Conservation (phyloP, 306 rosid genomes). For the Ziziphus jujuba region DNA sequence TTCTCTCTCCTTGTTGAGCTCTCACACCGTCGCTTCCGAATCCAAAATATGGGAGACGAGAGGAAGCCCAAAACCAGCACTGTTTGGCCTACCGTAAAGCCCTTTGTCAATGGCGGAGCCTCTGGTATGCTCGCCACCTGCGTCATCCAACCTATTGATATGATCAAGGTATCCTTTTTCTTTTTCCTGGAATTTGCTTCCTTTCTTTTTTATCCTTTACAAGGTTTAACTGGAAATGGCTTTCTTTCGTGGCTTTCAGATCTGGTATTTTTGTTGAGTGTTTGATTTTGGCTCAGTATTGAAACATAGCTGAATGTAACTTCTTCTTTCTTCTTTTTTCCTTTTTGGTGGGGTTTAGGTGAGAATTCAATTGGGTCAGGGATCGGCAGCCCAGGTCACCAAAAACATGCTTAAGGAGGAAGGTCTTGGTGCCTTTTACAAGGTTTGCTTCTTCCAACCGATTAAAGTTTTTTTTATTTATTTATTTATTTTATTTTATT, state of each 20-base stretch:
- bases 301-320: neutral
- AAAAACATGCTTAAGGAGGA: slow-evolving; percentile 80
- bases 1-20: slow-evolving; percentile 38
- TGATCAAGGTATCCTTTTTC: slow-evolving; percentile 73
- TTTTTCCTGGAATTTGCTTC: neutral
- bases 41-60: slow-evolving; percentile 78
- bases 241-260: slow-evolving; percentile 31
- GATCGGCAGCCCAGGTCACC: slow-evolving; percentile 77
- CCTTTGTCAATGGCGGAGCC: slow-evolving; percentile 90
- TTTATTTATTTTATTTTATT: too few species aligned
- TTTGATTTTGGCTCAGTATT: neutral
- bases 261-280: slow-evolving; percentile 33
- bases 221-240: slow-evolving; percentile 1
- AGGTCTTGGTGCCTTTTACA: slow-evolving; percentile 81
- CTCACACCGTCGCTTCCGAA: neutral
- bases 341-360: slow-evolving; percentile 51
- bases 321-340: neutral
- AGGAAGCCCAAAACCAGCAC: slow-evolving; percentile 64
- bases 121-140: slow-evolving; percentile 99
- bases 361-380: slow-evolving; percentile 98
- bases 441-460: slow-evolving; percentile 43
- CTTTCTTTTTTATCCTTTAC: neutral
- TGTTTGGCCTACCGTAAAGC: slow-evolving; percentile 84
- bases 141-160: slow-evolving; percentile 92
- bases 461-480: too few species aligned